These are phyloP conservation scores for Salix arbutifolia DNA, from an alignment of 345 rosid species.

Conservation along the genomic window DNA sequence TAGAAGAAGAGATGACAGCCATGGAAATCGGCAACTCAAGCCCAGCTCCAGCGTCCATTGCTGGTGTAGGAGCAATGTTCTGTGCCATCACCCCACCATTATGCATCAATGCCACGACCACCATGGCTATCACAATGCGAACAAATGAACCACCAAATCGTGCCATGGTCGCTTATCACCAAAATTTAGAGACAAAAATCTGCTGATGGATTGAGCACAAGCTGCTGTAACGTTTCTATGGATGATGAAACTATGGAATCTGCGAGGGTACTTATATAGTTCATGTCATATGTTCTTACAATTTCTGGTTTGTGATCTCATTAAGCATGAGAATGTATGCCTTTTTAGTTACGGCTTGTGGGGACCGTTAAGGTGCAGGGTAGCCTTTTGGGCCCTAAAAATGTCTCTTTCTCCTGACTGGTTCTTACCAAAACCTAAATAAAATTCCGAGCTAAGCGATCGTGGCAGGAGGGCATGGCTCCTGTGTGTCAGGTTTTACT, in stretches of 20 bases:
- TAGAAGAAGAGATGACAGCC: conserved; percentile 1
- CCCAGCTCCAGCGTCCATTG: conserved; percentile 19
- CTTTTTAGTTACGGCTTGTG: background rate
- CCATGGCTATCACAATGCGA: background rate
- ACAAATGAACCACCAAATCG: background rate
- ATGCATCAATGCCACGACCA: background rate
- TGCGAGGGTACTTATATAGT: background rate
- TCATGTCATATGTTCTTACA: background rate
- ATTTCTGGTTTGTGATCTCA: background rate
- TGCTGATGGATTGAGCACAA: background rate
- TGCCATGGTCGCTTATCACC: background rate
- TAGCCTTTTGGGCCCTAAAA: background rate
- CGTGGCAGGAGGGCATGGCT: background rate
- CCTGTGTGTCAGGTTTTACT: background rate
- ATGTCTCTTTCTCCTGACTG: background rate
- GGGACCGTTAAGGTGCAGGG: background rate
- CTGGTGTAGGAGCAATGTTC: conserved; percentile 15
- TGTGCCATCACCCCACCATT: conserved; percentile 12
- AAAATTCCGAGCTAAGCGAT: background rate
- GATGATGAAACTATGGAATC: background rate
- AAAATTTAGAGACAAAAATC: background rate
- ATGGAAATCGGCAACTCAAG: background rate
- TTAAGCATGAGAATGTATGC: too few relatives aligned
- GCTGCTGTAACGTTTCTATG: too few relatives aligned
- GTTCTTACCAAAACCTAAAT: too few relatives aligned